Evolutionary conservation across 306 rosid genomes (phyloP), one percentile per base, ranked within the genome.

Genomic region (Cicer arietinum): DNA sequence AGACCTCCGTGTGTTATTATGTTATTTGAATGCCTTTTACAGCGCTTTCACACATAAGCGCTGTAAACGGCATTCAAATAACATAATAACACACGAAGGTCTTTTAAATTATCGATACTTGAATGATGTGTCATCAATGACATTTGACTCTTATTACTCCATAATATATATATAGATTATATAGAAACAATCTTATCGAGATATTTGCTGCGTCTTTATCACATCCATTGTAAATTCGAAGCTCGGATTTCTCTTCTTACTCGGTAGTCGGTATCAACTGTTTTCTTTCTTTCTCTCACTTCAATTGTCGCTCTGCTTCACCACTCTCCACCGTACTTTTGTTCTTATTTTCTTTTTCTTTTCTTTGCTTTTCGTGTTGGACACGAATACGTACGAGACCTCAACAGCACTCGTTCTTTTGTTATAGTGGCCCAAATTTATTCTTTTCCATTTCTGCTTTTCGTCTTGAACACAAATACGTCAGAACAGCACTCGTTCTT

Each of bases 141-240:
- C n/a, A n/a, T n/a, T n/a, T n/a, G n/a, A n/a, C n/a, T n/a, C n/a
- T n/a, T n/a, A n/a, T n/a, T n/a, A n/a, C n/a, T n/a, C n/a, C n/a
- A n/a, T n/a, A n/a, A n/a, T n/a, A n/a, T n/a, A n/a, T n/a, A n/a
- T n/a, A n/a, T n/a, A n/a, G n/a, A n/a, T n/a, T n/a, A n/a, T n/a
- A n/a, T n/a, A n/a, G n/a, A n/a, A n/a, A n/a, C n/a, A n/a, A n/a
- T n/a, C n/a, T n/a, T n/a, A n/a, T n/a, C 90, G 77, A 16, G 86
- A 81, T 0, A 93, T 83, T 84, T 93, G 94, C 84, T 88, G 98
- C 60, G 94, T 79, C 83, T 93, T 91, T 50, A 91, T 89, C 64
- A 91, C 98, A 60, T 93, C 98, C 98, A 91, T 93, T 7, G 45
- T 22, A 6, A 51, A 42, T 18, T 82, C 8, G 14, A 13, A 67